Evolutionary conservation across 306 rosid genomes (phyloP), one percentile per base, ranked within the genome.

Genomic region (Senna siamea): DNA sequence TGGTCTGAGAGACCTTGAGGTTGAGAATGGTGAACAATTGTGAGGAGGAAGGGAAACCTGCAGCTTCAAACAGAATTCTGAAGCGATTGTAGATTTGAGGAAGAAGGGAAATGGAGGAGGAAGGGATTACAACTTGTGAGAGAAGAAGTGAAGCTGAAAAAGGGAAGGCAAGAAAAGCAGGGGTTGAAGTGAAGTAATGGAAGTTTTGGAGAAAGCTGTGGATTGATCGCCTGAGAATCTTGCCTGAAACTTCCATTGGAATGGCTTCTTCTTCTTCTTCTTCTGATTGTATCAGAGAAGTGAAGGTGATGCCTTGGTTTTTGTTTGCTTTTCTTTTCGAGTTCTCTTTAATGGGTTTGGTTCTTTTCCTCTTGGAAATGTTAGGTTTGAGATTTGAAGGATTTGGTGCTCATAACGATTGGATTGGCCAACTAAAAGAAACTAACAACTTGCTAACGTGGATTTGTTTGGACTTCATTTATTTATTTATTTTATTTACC

Each of bases 391-490:
- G 77, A 28, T 44, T 74, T 67, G 26, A 38, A 70, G 63, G 30
- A 70, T 76, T 86, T 80, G 89, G 86, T 82, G 82, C 40, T 57
- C 80, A 62, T 72, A 74, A 82, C 74, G 86, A 87, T 77, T 37
- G 85, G 91, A 89, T 87, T 53, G 96, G 90, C 96, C 98, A 94
- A 94, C 97, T 84, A 89, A 82, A 87, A 63, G 69, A 83, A 83
- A 77, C 85, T 66, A 86, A 80, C 81, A 17, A 50, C 62, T 38
- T 83, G 77, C 63, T 57, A 62, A 70, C 77, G 7, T 67, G 88
- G 85, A 84, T 78, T 65, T 44, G 86, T 78, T 83, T 78, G 75
- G 78, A 78, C 78, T 38, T 88, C 80, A 88, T 80, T 84, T 86
- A 9, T 56, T 26, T n/a, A n/a, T n/a, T 57, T 83, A 51, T 37